These are phyloP conservation scores for Alternaria consortialis DNA, from an alignment of 2,329 filamentous ascomycete genomes.

Conservation along the genomic window DNA sequence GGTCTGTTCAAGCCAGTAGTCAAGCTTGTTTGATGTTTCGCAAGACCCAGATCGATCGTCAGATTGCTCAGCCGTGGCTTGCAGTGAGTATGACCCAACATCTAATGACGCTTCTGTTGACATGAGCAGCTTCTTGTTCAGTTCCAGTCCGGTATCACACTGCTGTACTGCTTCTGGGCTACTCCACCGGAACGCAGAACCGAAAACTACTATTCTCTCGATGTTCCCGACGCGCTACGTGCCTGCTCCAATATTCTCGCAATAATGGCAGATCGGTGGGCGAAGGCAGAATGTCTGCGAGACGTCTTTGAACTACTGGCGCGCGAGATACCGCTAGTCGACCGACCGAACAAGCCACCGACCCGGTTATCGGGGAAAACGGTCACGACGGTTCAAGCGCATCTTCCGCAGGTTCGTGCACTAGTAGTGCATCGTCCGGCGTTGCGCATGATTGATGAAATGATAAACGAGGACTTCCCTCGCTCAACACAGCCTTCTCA, in stretches of 20 bases:
- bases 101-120: slow-evolving; percentile 6
- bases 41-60: slow-evolving; percentile 30
- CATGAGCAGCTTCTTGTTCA: slow-evolving; percentile 23
- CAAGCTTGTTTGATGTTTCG: slow-evolving; percentile 32
- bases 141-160: slow-evolving; percentile 49
- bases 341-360: slow-evolving; percentile 24
- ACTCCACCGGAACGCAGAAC: slow-evolving; percentile 43
- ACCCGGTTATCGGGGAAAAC: slow-evolving; percentile 24
- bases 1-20: slow-evolving; percentile 32
- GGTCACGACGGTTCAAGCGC: slow-evolving; percentile 11
- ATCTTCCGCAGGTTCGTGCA: slow-evolving; percentile 18
- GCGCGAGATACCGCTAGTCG: slow-evolving; percentile 30
- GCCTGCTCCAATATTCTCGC: slow-evolving; percentile 51
- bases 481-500: slow-evolving; percentile 6
- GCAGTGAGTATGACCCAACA: slow-evolving; percentile 14
- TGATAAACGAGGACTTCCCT: slow-evolving; percentile 27
- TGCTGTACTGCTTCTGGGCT: slow-evolving; percentile 51
- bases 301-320: slow-evolving; percentile 49
- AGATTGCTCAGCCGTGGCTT: slow-evolving; percentile 32
- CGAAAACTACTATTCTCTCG: slow-evolving; percentile 34
- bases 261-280: slow-evolving; percentile 50
- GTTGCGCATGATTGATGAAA: slow-evolving; percentile 32
- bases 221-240: slow-evolving; percentile 47
- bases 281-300: slow-evolving; percentile 46
- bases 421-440: slow-evolving; percentile 30